Evolutionary conservation across 257 asterid genomes (phyloP).

Genomic region (Thymus quinquecostatus): DNA sequence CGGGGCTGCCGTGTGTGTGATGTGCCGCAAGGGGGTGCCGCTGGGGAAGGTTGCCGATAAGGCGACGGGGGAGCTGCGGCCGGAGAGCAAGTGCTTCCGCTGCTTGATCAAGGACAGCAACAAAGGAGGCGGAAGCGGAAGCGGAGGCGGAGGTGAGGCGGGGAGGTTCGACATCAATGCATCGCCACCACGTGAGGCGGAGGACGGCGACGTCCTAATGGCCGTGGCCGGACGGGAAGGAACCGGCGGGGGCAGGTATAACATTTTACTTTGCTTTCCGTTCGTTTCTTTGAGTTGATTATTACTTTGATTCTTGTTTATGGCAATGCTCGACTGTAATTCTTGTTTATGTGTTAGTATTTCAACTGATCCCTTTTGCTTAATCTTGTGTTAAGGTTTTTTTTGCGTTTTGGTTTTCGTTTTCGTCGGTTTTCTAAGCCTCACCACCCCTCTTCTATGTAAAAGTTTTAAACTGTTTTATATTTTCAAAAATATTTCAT

Average conservation of each 20-base stretch:
- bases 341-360: not conserved
- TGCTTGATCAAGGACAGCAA: conserved; percentile 44
- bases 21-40: conserved; percentile 52
- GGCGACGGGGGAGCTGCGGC: conserved; percentile 42
- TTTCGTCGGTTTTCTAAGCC: not conserved
- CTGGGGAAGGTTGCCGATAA: conserved; percentile 41
- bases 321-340: conserved; percentile 15
- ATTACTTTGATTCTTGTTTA: conserved; percentile 14
- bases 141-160: conserved; percentile 36
- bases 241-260: conserved; percentile 59
- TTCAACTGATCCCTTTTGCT: not conserved
- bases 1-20: conserved; percentile 40
- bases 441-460: not conserved
- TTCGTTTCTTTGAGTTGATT: conserved; percentile 18
- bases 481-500: not conserved
- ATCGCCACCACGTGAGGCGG: conserved; percentile 72
- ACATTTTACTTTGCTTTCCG: conserved; percentile 27
- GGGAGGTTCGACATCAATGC: conserved; percentile 72
- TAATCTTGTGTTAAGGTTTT: not conserved
- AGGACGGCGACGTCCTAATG: conserved; percentile 52
- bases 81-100: conserved; percentile 63
- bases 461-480: not conserved
- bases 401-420: conserved; percentile 6
- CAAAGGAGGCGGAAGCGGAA: conserved; percentile 12
- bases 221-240: conserved; percentile 40